Evolutionary conservation across 352 stramenopile genomes (phyloP).

Genomic region (Globisporangium nagaii): DNA sequence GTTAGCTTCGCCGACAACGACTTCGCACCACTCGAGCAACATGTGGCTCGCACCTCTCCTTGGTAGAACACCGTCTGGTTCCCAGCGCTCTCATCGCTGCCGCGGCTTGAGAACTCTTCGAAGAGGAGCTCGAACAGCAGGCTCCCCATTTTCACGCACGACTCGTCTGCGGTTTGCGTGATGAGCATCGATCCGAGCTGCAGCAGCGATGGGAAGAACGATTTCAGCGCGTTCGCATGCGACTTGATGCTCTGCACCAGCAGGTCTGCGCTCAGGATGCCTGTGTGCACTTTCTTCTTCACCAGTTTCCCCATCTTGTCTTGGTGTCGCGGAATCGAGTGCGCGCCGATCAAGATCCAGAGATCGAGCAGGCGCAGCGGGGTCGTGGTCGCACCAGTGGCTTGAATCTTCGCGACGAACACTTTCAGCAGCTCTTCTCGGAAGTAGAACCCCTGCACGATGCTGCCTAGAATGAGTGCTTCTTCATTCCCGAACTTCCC

Average conservation of each 20-base stretch:
- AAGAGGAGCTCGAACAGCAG: conserved; percentile 47
- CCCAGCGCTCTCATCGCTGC: conserved; percentile 9
- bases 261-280: conserved; percentile 19
- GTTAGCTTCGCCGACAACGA: neutral
- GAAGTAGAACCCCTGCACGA: conserved; percentile 53
- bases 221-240: conserved; percentile 33
- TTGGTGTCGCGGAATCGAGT: conserved; percentile 35
- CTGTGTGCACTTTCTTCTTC: conserved; percentile 29
- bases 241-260: conserved; percentile 24
- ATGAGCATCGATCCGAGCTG: conserved; percentile 27
- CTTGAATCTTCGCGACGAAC: conserved; percentile 28
- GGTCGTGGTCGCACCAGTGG: neutral
- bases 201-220: conserved; percentile 40
- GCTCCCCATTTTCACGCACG: conserved; percentile 21
- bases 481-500: conserved; percentile 27
- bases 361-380: conserved; percentile 38
- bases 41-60: conserved; percentile 30
- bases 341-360: conserved; percentile 35
- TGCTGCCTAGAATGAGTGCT: conserved; percentile 35
- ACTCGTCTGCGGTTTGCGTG: conserved; percentile 9
- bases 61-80: conserved; percentile 36
- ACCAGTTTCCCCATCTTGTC: conserved; percentile 36
- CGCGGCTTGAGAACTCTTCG: conserved; percentile 30
- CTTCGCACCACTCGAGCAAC: neutral
- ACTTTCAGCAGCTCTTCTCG: conserved; percentile 40